These are phyloP conservation scores for Chytriomyces confervae DNA, from an alignment of 192 early-diverging fungal species.

Conservation along the genomic window DNA sequence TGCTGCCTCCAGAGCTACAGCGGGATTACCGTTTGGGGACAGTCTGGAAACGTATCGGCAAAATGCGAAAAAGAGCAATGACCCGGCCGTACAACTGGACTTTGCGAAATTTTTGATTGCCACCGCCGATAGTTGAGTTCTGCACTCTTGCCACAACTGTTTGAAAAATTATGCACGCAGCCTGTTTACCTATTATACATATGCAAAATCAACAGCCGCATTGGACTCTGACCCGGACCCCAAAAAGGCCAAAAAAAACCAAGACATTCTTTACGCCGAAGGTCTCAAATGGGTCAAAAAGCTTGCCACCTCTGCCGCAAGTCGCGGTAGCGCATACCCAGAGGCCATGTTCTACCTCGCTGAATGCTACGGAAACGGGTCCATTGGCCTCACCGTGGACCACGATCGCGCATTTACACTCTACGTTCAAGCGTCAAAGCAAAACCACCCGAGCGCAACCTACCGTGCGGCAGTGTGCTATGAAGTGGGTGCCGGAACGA, in stretches of 20 bases:
- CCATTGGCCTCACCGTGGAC: constrained; percentile 77
- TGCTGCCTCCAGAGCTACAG: background rate
- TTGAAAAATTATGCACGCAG: background rate
- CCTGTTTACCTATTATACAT: background rate
- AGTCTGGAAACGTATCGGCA: constrained; percentile 36
- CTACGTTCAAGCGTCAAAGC: constrained; percentile 92
- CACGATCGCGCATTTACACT: constrained; percentile 90
- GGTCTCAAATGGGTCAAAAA: constrained; percentile 88
- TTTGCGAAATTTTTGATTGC: constrained; percentile 91
- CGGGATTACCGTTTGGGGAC: constrained; percentile 10
- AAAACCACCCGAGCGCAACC: constrained; percentile 87
- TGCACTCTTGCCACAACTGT: background rate
- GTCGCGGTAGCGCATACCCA: constrained; percentile 73
- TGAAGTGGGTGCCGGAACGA: constrained; percentile 93
- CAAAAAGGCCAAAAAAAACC: constrained; percentile 73
- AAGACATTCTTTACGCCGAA: constrained; percentile 77
- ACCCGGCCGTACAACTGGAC: constrained; percentile 30
- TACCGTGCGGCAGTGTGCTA: constrained; percentile 97
- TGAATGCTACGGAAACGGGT: constrained; percentile 85
- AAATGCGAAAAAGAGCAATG: constrained; percentile 32
- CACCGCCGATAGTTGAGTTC: constrained; percentile 64
- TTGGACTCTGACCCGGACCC: constrained; percentile 50
- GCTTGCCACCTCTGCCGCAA: constrained; percentile 59
- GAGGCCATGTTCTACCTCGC: constrained; percentile 95
- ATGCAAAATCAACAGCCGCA: constrained; percentile 21